phyloP scores from a whole-genome alignment of 1,284 basidiomycete genomes.

The Rhodotorula mucilaginosa region DNA sequence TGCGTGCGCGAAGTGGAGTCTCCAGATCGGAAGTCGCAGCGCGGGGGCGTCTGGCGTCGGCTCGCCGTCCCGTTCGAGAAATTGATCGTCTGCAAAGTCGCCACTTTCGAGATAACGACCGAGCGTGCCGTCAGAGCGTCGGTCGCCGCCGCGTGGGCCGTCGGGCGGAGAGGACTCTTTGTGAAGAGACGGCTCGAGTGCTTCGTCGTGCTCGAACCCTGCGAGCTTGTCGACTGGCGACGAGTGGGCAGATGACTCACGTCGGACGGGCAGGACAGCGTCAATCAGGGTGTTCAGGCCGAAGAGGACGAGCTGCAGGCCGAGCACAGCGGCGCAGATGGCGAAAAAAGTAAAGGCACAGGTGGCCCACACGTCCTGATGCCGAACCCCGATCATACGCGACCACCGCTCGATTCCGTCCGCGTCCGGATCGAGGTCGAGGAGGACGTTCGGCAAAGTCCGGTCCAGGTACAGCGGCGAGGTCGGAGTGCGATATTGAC shows the following conservation, averaged over 20 bases:
- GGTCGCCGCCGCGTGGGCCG: neutral
- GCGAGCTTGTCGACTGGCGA: conserved; percentile 10
- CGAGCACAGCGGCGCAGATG: conserved; percentile 69
- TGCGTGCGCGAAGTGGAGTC: conserved; percentile 47
- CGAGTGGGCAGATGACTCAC: neutral
- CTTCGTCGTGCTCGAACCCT: conserved; percentile 3
- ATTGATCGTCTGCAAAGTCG: conserved; percentile 32
- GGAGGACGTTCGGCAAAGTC: conserved; percentile 65
- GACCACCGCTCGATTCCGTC: conserved; percentile 75
- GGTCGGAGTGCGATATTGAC: conserved; percentile 64
- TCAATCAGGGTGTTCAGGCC: conserved; percentile 29
- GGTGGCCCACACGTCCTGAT: conserved; percentile 78
- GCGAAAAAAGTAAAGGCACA: conserved; percentile 78
- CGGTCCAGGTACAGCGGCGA: conserved; percentile 78
- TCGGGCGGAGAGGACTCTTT: conserved; percentile 15
- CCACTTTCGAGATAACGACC: conserved; percentile 20
- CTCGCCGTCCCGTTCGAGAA: conserved; percentile 17
- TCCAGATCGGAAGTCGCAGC: conserved; percentile 24
- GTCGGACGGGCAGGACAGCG: conserved; percentile 22
- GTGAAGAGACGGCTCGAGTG: conserved; percentile 2
- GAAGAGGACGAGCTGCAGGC: conserved; percentile 50
- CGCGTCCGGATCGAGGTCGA: conserved; percentile 53
- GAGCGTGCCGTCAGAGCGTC: conserved; percentile 17
- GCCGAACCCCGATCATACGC: conserved; percentile 71
- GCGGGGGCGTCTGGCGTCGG: conserved; percentile 12